Percentiles rank a stretch among this genome's conserved stretches.
These are phyloP conservation scores for Zygoascus bituminiphila DNA, from an alignment of 805 yeast genomes.

Conservation along the genomic window DNA sequence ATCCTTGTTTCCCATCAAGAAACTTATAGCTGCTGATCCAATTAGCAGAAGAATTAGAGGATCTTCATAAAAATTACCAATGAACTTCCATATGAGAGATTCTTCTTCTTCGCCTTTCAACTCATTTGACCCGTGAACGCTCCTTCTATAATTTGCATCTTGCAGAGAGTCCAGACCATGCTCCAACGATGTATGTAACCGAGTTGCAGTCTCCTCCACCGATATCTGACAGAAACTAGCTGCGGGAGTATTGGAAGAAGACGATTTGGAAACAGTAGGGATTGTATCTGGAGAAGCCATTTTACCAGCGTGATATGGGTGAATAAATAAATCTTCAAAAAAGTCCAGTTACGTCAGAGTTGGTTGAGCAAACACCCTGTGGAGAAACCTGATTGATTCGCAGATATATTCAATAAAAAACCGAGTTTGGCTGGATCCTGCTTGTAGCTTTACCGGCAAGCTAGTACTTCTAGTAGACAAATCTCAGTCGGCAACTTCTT, in stretches of 20 bases:
- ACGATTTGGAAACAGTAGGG: background rate
- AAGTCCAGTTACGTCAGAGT: too few relatives aligned
- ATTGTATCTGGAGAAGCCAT: background rate
- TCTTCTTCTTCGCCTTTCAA: constrained; percentile 72
- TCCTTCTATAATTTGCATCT: constrained; percentile 64
- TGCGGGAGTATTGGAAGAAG: constrained; percentile 41
- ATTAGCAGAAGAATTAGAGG: constrained; percentile 82
- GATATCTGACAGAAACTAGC: constrained; percentile 53
- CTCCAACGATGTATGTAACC: constrained; percentile 51
- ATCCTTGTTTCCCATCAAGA: constrained; percentile 91
- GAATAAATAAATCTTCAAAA: too few relatives aligned
- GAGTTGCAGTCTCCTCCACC: constrained; percentile 54
- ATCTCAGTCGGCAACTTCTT: too few relatives aligned
- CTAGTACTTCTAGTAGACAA: too few relatives aligned
- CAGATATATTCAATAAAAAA: too few relatives aligned
- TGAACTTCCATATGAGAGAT: constrained; percentile 56
- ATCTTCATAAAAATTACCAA: constrained; percentile 78
- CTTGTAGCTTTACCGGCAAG: too few relatives aligned
- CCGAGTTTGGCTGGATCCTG: too few relatives aligned
- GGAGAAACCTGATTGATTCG: too few relatives aligned
- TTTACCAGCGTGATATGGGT: background rate
- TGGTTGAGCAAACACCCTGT: too few relatives aligned
- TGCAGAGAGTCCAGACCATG: constrained; percentile 60
- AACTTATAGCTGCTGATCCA: constrained; percentile 81
- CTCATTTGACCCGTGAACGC: constrained; percentile 76